These are phyloP conservation scores for Dryas drummondii DNA, from an alignment of 306 rosid genomes.

Conservation along the genomic window DNA sequence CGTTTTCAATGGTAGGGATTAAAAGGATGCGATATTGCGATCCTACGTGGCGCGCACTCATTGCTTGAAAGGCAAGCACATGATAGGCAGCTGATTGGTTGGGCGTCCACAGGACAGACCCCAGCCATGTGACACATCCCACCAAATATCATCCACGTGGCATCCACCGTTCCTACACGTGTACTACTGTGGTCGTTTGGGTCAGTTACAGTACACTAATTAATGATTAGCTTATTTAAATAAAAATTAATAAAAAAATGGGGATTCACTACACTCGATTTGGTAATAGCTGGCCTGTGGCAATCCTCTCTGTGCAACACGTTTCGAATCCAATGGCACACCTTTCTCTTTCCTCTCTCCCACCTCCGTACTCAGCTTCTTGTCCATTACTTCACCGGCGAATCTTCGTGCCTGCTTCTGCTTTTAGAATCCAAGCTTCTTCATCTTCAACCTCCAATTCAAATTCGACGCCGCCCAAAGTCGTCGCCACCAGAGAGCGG, in stretches of 20 bases:
- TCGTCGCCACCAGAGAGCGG: slow-evolving; percentile 94
- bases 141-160: slow-evolving; percentile 17
- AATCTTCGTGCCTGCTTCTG: slow-evolving; percentile 27
- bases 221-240: not conserved
- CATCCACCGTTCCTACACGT: not conserved
- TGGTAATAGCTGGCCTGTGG: slow-evolving; percentile 42
- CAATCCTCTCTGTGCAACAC: slow-evolving; percentile 51
- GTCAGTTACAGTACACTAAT: not conserved
- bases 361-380: slow-evolving; percentile 19
- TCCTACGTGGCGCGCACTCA: not conserved
- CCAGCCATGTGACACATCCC: slow-evolving; percentile 10
- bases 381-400: slow-evolving; percentile 51
- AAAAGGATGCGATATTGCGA: not conserved
- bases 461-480: slow-evolving; percentile 44
- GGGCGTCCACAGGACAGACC: not conserved
- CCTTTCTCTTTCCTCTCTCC: slow-evolving; percentile 37
- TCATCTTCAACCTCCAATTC: slow-evolving; percentile 36
- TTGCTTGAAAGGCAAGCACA: slow-evolving; percentile 8
- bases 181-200: not conserved
- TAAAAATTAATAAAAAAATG: not conserved
- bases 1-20: not conserved
- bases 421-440: slow-evolving; percentile 33
- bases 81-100: slow-evolving; percentile 9
- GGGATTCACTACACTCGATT: not conserved
- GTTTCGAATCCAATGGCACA: slow-evolving; percentile 81